phyloP scores from a whole-genome alignment of 1,139 yeast species.

The Blastobotrys serpentis region DNA sequence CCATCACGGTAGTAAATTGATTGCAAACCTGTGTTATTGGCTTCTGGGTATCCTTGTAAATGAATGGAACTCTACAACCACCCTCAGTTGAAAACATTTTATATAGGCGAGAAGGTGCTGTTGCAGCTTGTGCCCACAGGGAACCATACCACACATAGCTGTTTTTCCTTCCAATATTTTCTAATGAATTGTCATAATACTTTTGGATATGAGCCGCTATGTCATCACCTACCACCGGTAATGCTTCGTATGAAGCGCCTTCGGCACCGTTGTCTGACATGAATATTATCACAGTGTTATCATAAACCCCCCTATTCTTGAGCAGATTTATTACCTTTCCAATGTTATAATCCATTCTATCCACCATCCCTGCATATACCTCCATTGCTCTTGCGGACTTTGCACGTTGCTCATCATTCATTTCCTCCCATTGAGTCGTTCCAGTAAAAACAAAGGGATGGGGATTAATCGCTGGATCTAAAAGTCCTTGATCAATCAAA shows the following conservation, averaged over 20 bases:
- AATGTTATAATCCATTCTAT: conserved; percentile 48
- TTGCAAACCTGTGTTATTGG: conserved; percentile 19
- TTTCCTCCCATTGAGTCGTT: conserved; percentile 45
- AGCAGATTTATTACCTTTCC: conserved; percentile 48
- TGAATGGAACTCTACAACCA: conserved; percentile 55
- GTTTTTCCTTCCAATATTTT: conserved; percentile 49
- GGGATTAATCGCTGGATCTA: conserved; percentile 46
- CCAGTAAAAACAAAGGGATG: conserved; percentile 47
- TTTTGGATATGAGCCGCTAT: conserved; percentile 37
- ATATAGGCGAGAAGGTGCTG: conserved; percentile 55
- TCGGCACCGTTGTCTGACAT: conserved; percentile 64
- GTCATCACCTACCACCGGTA: conserved; percentile 42
- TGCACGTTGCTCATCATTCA: conserved; percentile 40
- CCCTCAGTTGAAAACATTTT: conserved; percentile 55
- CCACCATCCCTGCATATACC: conserved; percentile 60
- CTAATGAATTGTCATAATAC: conserved; percentile 45
- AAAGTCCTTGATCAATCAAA: conserved; percentile 47
- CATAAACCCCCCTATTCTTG: conserved; percentile 44
- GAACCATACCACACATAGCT: conserved; percentile 55
- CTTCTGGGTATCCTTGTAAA: conserved; percentile 31
- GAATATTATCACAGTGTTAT: conserved; percentile 52
- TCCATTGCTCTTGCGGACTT: conserved; percentile 50
- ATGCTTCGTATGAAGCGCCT: conserved; percentile 55
- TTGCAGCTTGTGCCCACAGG: conserved; percentile 65
- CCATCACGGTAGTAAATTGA: conserved; percentile 55